phyloP scores from a whole-genome alignment of 176 grass and related monocot species.

The Carex kokanica region DNA sequence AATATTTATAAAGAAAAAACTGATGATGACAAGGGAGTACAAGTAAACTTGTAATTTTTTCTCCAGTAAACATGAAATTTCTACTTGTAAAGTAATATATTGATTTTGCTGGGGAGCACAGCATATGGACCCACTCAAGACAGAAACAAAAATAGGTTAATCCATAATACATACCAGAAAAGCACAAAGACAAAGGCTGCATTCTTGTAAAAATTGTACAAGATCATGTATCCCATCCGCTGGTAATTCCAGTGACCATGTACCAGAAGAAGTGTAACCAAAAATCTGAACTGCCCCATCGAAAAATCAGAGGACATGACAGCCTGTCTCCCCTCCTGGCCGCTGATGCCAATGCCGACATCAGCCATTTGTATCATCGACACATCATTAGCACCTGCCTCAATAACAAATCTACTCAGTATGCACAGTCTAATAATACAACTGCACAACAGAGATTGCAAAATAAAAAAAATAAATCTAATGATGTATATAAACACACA shows the following conservation, averaged over 20 bases:
- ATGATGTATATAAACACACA: conserved; percentile 3
- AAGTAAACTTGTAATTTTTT: neutral
- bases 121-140: neutral
- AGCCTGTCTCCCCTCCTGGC: conserved; percentile 80
- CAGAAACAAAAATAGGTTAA: neutral
- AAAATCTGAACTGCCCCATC: conserved; percentile 90
- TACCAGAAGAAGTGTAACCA: conserved; percentile 78
- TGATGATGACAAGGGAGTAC: neutral
- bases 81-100: neutral
- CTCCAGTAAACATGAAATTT: neutral
- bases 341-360: conserved; percentile 81
- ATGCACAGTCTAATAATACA: neutral
- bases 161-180: conserved; percentile 63
- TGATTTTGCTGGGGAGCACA: neutral
- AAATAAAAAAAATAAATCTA: neutral
- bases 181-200: conserved; percentile 76
- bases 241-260: conserved; percentile 98
- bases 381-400: conserved; percentile 88
- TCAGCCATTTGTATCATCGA: conserved; percentile 98
- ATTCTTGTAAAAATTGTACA: conserved; percentile 97
- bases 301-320: conserved; percentile 95
- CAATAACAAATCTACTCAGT: neutral
- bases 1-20: neutral
- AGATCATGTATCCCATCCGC: conserved; percentile 84
- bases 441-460: conserved; percentile 20